These are phyloP conservation scores for Geosmithia morbida DNA, from an alignment of 2,329 filamentous ascomycete species.

Conservation along the genomic window DNA sequence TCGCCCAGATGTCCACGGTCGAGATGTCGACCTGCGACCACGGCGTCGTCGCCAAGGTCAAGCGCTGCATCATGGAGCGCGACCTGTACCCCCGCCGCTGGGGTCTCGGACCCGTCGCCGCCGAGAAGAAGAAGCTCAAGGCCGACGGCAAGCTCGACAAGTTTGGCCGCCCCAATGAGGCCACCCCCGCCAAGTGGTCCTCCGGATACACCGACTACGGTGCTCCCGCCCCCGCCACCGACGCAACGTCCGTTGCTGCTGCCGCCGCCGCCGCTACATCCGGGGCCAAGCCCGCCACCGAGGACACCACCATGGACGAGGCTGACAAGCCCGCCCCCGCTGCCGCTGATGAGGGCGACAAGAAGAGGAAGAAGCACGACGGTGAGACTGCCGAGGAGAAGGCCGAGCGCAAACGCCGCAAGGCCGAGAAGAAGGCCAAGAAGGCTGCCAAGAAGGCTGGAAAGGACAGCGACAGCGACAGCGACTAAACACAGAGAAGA, in stretches of 20 bases:
- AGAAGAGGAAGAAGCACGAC: slow-evolving; percentile 69
- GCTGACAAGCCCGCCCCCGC: slow-evolving; percentile 18
- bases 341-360: slow-evolving; percentile 40
- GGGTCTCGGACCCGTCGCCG: slow-evolving; percentile 84
- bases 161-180: slow-evolving; percentile 84
- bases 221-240: slow-evolving; percentile 31
- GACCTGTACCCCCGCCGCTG: slow-evolving; percentile 94
- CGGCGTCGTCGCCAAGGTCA: slow-evolving; percentile 95
- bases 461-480: slow-evolving; percentile 35
- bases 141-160: slow-evolving; percentile 96
- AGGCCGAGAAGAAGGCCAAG: slow-evolving; percentile 45
- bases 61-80: slow-evolving; percentile 99
- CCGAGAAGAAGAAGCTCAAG: slow-evolving; percentile 99
- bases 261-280: slow-evolving; percentile 24
- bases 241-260: slow-evolving; percentile 27
- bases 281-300: slow-evolving; percentile 19
- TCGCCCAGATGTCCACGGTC: slow-evolving; percentile 95
- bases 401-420: slow-evolving; percentile 43
- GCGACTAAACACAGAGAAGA: slow-evolving; percentile 21
- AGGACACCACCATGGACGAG: slow-evolving; percentile 14
- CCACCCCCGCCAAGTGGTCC: slow-evolving; percentile 88
- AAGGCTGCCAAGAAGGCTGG: slow-evolving; percentile 40
- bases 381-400: slow-evolving; percentile 59
- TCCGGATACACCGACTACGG: slow-evolving; percentile 84
- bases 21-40: slow-evolving; percentile 96